Conservation (phyloP, 495 filamentous ascomycete species). For the Aspergillus sclerotiicarbonarius region DNA sequence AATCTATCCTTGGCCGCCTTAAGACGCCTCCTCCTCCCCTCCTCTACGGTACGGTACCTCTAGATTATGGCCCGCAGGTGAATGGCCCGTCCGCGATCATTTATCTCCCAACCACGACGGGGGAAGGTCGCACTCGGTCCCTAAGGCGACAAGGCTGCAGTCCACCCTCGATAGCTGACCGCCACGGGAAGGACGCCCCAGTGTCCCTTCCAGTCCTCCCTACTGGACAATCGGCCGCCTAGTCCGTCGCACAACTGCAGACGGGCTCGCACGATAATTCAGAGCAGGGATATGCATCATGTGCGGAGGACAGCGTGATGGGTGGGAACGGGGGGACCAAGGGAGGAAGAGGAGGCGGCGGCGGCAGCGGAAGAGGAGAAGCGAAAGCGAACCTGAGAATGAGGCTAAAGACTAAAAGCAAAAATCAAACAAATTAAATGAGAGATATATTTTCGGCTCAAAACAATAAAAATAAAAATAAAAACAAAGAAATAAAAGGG, state of each 20-base stretch:
- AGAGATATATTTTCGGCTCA: too few relatives aligned
- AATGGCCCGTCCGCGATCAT: not conserved
- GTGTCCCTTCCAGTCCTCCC: not conserved
- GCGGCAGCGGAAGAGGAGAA: not conserved
- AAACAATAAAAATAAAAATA: slow-evolving; percentile 9
- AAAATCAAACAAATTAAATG: too few relatives aligned
- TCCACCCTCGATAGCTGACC: slow-evolving; percentile 14
- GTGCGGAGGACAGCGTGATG: not conserved
- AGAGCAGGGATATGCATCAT: slow-evolving; percentile 1
- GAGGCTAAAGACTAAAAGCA: slow-evolving; percentile 4
- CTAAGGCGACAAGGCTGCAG: slow-evolving; percentile 22
- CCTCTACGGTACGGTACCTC: too few relatives aligned
- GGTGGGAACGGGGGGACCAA: too few relatives aligned
- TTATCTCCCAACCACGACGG: not conserved
- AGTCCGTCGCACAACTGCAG: slow-evolving; percentile 2
- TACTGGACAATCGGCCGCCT: not conserved
- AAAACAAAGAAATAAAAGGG: too few relatives aligned
- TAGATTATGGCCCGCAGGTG: not conserved
- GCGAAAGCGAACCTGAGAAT: not conserved
- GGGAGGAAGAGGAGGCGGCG: not conserved
- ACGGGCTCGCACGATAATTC: not conserved
- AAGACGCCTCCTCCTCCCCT: too few relatives aligned
- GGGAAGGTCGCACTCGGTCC: slow-evolving; percentile 12
- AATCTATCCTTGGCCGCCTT: too few relatives aligned
- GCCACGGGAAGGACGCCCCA: slow-evolving; percentile 9